phyloP scores from a whole-genome alignment of 2,329 filamentous ascomycete species.

The Paecilomyces fulvus region DNA sequence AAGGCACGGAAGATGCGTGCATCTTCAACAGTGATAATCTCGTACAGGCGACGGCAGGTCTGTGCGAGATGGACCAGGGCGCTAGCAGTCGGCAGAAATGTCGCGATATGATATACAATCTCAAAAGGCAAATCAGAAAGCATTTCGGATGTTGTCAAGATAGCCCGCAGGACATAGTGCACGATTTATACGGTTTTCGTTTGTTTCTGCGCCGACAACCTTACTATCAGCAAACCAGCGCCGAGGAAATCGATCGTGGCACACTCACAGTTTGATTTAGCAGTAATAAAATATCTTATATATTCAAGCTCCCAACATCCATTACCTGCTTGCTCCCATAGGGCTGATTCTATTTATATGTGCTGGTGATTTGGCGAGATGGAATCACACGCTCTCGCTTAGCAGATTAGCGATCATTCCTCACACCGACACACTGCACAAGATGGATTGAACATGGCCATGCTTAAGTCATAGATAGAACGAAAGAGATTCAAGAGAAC shows the following conservation, averaged over 20 bases:
- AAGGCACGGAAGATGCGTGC: conserved; percentile 42
- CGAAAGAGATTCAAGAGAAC: not conserved
- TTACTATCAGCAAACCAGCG: not conserved
- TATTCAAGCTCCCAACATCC: not conserved
- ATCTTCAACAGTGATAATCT: conserved; percentile 39
- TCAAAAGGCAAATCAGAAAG: conserved; percentile 32
- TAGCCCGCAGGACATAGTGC: not conserved
- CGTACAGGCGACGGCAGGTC: conserved; percentile 39
- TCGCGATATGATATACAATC: conserved; percentile 35
- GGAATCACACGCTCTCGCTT: not conserved
- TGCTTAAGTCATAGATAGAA: not conserved
- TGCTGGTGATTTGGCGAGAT: not conserved
- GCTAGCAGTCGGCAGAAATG: conserved; percentile 37
- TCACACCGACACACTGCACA: not conserved
- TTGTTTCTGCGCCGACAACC: not conserved
- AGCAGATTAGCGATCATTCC: not conserved
- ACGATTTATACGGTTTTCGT: not conserved
- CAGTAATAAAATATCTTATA: not conserved
- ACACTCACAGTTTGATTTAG: not conserved
- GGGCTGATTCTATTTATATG: not conserved
- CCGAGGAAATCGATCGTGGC: not conserved
- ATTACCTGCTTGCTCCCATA: not conserved
- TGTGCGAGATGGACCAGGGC: conserved; percentile 37
- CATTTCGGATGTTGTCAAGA: conserved; percentile 12
- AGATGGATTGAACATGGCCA: not conserved